Evolutionary conservation across 2,329 filamentous ascomycete species (phyloP).

Genomic region (Xylariaceae sp.): DNA sequence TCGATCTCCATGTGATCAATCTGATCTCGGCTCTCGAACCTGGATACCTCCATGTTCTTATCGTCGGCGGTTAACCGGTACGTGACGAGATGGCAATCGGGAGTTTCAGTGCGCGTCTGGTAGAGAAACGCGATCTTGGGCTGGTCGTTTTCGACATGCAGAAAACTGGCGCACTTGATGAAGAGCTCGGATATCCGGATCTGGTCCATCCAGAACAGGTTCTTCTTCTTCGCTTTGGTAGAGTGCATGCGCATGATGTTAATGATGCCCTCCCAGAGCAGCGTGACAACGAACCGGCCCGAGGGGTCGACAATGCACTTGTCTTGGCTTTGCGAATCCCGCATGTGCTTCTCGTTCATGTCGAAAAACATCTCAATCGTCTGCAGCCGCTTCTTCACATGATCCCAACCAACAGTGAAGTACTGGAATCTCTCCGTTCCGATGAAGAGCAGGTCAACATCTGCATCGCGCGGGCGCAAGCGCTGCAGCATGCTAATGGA

Average conservation of each 20-base stretch:
- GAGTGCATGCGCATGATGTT: constrained; percentile 49
- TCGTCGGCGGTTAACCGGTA: constrained; percentile 57
- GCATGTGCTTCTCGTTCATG: constrained; percentile 53
- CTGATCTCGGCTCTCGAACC: constrained; percentile 51
- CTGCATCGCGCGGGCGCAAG: constrained; percentile 66
- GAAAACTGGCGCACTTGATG: constrained; percentile 53
- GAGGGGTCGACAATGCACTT: constrained; percentile 79
- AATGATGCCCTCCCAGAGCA: constrained; percentile 56
- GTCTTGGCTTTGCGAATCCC: constrained; percentile 78
- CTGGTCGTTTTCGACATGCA: constrained; percentile 54
- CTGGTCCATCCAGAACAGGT: constrained; percentile 48
- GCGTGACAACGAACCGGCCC: constrained; percentile 53
- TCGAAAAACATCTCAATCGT: constrained; percentile 50
- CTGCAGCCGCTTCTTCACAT: constrained; percentile 45
- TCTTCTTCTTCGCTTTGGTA: constrained; percentile 41
- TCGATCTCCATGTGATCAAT: constrained; percentile 50
- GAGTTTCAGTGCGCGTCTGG: constrained; percentile 46
- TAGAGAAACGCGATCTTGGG: constrained; percentile 56
- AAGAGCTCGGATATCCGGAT: constrained; percentile 55
- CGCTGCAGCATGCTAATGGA: constrained; percentile 80
- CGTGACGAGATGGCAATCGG: constrained; percentile 51
- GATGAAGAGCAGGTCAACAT: constrained; percentile 82
- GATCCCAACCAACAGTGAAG: constrained; percentile 83
- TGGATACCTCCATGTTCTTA: constrained; percentile 47
- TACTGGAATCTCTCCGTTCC: constrained; percentile 87